Base-by-base conservation (phyloP, 140 eudicot genomes). In the Erigeron philadelphicus region DNA sequence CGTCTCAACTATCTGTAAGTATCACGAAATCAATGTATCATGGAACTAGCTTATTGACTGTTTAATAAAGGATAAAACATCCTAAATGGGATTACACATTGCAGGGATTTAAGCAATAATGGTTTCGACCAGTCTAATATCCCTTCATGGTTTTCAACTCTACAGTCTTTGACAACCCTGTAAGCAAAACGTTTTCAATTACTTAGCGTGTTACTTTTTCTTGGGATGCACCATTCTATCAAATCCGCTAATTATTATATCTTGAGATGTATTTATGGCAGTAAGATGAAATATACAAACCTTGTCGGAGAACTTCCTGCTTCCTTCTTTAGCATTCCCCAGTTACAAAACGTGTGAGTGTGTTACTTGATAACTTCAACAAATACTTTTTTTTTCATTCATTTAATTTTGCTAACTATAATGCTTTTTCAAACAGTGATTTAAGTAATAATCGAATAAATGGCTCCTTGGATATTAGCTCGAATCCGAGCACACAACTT, bases 41-140 rank as follows among this genome's bases (percentile, higher is more conserved):
- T 8, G 9, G 9, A 1, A 61, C 23, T 13, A 1, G 46, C 46
- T 45, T 61, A 12, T 66, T n/a, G 10, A 12, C 12, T 23, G 10
- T 47, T 25, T 0, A 17, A 18, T 54, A 44, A 12, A n/a, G 25
- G 48, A 11, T 23, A 8, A 38, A 18, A 19, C 35, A 13, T 68
- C 44, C 11, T 16, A 6, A 23, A 40, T 73, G 4, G 3, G 62
- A 41, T 25, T 69, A 0, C 48, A 58, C 41, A 31, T 71, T 52
- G 41, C 87, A 89, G 90, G 75, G 95, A 86, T 66, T 52, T 92
- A 81, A 92, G 98, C 95, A 92, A 92, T 73, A 92, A 92, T 67
- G 60, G 72, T 13, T 92, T 92, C 43, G 83, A 76, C 41, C 61
- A 67, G 12, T 57, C 95, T 1, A 82, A 81, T 40, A 40, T 86